Conservation (phyloP, 2,329 filamentous ascomycete species). For the Hypomyces perniciosus region DNA sequence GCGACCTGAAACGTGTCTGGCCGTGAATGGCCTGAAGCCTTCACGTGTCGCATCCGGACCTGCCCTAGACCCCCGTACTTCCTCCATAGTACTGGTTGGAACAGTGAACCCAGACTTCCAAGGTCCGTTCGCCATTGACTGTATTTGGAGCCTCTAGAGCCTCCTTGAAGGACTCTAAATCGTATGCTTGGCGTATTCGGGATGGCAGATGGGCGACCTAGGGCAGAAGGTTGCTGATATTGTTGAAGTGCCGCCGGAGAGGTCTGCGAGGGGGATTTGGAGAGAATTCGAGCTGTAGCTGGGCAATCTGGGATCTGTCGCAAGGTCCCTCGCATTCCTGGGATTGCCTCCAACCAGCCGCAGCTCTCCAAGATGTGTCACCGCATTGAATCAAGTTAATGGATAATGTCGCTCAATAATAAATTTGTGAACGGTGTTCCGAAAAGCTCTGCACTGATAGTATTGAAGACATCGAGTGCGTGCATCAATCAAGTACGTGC, state of each 20-base stretch:
- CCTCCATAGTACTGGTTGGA: constrained; percentile 14
- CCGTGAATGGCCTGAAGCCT: constrained; percentile 1
- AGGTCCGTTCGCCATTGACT: constrained; percentile 10
- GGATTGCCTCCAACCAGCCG: constrained; percentile 17
- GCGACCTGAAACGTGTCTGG: not conserved
- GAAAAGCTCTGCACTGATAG: no score
- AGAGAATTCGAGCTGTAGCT: constrained; percentile 14
- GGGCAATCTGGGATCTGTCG: constrained; percentile 15
- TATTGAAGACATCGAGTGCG: no score
- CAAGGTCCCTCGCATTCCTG: constrained; percentile 26
- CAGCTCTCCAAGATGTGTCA: constrained; percentile 15
- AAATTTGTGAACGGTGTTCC: not conserved
- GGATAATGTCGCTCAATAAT: not conserved
- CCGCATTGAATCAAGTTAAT: constrained; percentile 15
- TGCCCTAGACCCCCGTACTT: constrained; percentile 18
- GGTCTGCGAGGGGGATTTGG: constrained; percentile 1
- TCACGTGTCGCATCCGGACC: constrained; percentile 6
- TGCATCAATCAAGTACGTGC: no score
- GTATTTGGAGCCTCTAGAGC: constrained; percentile 2
- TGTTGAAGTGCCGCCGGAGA: constrained; percentile 4
- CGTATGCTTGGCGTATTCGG: constrained; percentile 2
- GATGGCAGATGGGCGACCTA: constrained; percentile 12
- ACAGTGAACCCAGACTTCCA: not conserved
- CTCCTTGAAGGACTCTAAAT: constrained; percentile 9
- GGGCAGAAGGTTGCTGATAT: constrained; percentile 13